These are phyloP conservation scores for Dendrobium huoshanense DNA, from an alignment of 106 monocot species.

Conservation along the genomic window DNA sequence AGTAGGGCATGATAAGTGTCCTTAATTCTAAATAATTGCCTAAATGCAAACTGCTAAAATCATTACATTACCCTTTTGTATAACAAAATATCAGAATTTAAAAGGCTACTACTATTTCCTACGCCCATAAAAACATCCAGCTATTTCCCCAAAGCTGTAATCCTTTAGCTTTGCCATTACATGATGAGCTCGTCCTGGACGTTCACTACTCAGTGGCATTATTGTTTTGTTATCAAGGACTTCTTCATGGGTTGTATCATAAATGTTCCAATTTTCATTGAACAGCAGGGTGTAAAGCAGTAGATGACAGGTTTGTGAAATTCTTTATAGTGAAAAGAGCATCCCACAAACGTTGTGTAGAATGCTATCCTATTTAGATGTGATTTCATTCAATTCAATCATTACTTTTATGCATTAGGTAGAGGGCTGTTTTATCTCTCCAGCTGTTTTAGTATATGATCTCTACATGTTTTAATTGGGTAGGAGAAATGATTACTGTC, in stretches of 20 bases:
- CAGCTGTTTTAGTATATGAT: not conserved
- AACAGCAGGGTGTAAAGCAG: not conserved
- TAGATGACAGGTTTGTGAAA: not conserved
- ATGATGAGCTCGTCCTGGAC: no score
- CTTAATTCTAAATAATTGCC: no score
- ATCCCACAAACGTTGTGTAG: not conserved
- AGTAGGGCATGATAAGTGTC: no score
- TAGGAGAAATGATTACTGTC: not conserved
- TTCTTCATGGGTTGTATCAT: not conserved
- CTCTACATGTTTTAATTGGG: not conserved
- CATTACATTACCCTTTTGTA: no score
- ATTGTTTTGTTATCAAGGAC: not conserved
- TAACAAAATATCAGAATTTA: no score
- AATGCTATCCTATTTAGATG: not conserved
- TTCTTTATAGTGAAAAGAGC: not conserved
- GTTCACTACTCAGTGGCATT: no score
- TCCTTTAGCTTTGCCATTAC: no score
- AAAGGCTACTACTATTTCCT: no score
- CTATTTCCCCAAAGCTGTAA: no score
- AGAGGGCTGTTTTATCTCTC: not conserved
- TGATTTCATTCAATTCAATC: not conserved
- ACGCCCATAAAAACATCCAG: no score
- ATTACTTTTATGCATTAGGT: not conserved
- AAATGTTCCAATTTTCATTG: not conserved
- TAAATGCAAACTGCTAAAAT: no score